Conservation (phyloP, 768 basidiomycete species). For the Hericium rajendrae region DNA sequence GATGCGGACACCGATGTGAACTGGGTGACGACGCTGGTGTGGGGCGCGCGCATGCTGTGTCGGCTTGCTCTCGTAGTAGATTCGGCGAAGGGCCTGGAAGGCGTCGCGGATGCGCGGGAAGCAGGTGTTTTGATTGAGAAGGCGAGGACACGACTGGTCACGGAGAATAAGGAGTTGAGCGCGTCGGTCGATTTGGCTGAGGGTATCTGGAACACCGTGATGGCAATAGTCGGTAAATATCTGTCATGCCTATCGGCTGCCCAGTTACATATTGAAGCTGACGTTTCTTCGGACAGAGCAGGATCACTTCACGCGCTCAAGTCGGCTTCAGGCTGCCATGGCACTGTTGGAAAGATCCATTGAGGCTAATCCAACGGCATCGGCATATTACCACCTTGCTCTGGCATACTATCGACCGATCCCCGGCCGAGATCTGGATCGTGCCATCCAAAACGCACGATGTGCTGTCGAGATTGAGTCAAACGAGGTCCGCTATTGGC, state of each 20-base stretch:
- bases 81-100: constrained; percentile 15
- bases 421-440: constrained; percentile 51
- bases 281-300: constrained; percentile 37
- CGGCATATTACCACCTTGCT: constrained; percentile 73
- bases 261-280: background rate
- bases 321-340: constrained; percentile 49
- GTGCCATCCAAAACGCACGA: constrained; percentile 58
- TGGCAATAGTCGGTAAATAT: constrained; percentile 56
- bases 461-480: constrained; percentile 65
- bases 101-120: constrained; percentile 50
- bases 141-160: constrained; percentile 45
- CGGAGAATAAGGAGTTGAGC: constrained; percentile 38
- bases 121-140: constrained; percentile 52
- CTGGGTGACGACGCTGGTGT: constrained; percentile 72
- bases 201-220: constrained; percentile 63
- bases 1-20: constrained; percentile 56
- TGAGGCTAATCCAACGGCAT: constrained; percentile 37
- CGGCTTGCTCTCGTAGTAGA: constrained; percentile 28
- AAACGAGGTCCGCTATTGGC: constrained; percentile 70
- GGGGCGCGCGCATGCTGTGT: constrained; percentile 73
- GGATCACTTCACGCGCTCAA: constrained; percentile 50
- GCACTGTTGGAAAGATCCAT: constrained; percentile 40
- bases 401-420: constrained; percentile 60
- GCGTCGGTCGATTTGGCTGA: constrained; percentile 59
- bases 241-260: no score